Evolutionary conservation across 208 protist species (phyloP).

Genomic region (Trichomonas tenax): DNA sequence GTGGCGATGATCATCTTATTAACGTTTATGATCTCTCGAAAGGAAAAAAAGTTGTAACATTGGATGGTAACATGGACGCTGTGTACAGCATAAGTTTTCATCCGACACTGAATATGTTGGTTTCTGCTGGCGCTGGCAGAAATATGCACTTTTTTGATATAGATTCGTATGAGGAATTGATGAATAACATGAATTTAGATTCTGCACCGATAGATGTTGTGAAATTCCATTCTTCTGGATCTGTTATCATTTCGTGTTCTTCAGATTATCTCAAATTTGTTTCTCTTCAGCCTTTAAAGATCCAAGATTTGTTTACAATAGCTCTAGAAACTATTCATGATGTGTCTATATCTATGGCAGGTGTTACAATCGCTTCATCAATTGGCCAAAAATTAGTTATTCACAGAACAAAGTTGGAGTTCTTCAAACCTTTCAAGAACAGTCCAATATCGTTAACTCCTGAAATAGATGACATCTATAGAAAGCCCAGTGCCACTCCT

Average conservation of each 20-base stretch:
- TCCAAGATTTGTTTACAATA: not conserved
- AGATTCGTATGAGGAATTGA: not conserved
- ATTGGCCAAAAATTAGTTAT: not conserved
- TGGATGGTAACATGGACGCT: not conserved
- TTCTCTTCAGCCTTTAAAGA: not conserved
- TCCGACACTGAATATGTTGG: not conserved
- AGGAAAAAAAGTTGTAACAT: not conserved
- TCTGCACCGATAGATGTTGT: not conserved
- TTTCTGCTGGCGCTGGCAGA: not conserved
- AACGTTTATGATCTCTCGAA: not conserved
- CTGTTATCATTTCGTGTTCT: not conserved
- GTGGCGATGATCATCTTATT: not conserved
- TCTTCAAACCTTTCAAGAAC: not conserved
- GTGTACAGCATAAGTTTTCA: not conserved
- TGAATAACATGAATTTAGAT: not conserved
- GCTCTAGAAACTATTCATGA: not conserved
- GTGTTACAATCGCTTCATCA: not conserved
- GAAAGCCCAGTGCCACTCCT: not conserved
- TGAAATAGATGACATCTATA: not conserved
- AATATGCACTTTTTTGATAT: not conserved
- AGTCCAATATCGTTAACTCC: too few relatives aligned
- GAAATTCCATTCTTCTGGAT: not conserved
- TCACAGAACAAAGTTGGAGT: not conserved
- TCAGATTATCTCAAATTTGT: constrained; percentile 5
- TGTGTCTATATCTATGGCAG: not conserved